Evolutionary conservation across 495 filamentous ascomycete genomes (phyloP), one percentile per base, ranked within the genome.

Genomic region (Talaromyces thailandensis): DNA sequence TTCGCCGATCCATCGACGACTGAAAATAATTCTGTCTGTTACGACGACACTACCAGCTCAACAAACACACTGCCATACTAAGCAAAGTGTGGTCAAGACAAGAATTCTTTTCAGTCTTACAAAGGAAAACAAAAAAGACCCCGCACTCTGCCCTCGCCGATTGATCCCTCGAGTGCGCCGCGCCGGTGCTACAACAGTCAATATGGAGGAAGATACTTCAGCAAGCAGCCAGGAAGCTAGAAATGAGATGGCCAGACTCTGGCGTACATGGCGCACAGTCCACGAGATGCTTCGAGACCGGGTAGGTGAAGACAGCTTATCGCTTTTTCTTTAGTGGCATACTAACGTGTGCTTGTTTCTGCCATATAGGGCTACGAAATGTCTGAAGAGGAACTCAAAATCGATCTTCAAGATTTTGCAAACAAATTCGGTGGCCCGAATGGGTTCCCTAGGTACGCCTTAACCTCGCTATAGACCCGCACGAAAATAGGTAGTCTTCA

Each of bases 251-350:
- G 86, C 87, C 62, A 81, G 83, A 64, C 83, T 93, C 56, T 96
- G 91, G 91, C 88, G 91, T 74, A 90, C 88, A 68, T 93, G 90
- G 87, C 80, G 84, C 70, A 96, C 91, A 2, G 84, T 92, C 61
- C 87, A 92, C 70, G 89, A 95, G 79, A 92, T 96, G 91, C 86
- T 91, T 31, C 80, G 81, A 62, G 91, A 96, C 68, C 79, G 91
- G 66, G 90, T 93, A 80, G 58, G 84, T 67, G n/a, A 48, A 18
- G 2, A 21, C n/a, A 48, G 43, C 43, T 5, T 48, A 5, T 48
- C 18, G n/a, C 43, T 48, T 48, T 45, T 18, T 48, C n/a, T 48
- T 48, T 18, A 18, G 16, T 48, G 16, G 21, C 31, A 66, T 53
- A 45, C 40, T 37, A 24, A 58, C 53, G 14, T 28, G 31, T 2